These are phyloP conservation scores for Plasmodium falciparum DNA, from an alignment of 169 alveolate species.

Conservation along the genomic window DNA sequence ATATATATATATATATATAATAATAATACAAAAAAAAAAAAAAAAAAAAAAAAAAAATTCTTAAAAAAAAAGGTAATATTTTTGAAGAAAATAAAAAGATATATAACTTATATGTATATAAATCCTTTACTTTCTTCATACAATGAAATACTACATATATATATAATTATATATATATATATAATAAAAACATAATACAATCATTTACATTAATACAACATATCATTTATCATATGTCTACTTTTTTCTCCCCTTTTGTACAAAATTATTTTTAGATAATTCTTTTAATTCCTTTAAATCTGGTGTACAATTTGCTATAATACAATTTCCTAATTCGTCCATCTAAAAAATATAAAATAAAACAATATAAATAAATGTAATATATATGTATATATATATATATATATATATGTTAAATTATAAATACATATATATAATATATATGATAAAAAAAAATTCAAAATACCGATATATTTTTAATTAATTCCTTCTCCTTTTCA, in stretches of 20 bases:
- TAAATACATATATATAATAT: background rate
- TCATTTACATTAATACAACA: too few species aligned
- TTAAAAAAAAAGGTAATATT: too few species aligned
- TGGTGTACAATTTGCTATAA: constrained; percentile 54
- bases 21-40: too few species aligned
- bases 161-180: too few species aligned
- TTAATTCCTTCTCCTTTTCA: constrained; percentile 53
- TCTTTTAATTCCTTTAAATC: constrained; percentile 26
- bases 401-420: background rate
- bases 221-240: background rate
- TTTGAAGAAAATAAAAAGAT: too few species aligned
- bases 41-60: too few species aligned
- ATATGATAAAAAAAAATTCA: background rate
- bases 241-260: constrained; percentile 29
- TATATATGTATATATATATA: constrained; percentile 3
- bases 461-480: constrained; percentile 54
- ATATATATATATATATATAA: too few species aligned
- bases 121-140: too few species aligned
- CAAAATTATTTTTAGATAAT: constrained; percentile 5
- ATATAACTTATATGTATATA: too few species aligned
- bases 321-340: constrained; percentile 65
- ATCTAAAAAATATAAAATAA: constrained; percentile 16
- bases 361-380: background rate
- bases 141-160: too few species aligned
- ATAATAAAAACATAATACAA: too few species aligned